Base-by-base conservation (phyloP, 2,329 filamentous ascomycete species). In the Aspergillus latus region DNA sequence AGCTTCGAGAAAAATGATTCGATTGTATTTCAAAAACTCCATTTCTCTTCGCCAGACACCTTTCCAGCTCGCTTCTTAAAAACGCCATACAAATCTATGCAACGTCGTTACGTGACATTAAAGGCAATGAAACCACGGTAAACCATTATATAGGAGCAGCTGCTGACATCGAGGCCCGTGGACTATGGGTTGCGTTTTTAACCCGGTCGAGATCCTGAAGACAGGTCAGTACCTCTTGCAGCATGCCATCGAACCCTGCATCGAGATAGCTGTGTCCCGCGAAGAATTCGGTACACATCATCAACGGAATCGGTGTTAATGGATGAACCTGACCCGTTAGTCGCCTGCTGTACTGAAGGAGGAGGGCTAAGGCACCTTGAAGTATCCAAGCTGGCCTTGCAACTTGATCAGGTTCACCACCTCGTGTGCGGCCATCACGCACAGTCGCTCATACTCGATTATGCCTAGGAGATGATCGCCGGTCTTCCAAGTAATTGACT, bases 221-320 rank as follows among this genome's bases (percentile, higher is more conserved):
- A 46, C 60, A 63, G 9, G 49, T 56, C 16, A 60, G 8, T 13
- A 64, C 34, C 40, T 60, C 62, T 5, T 60, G 59, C 34, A 61
- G 13, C 59, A 63, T 61, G 28, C 52, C 37, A 15, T 64, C 62
- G 15, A 64, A 64, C 5, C 57, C 54, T 2, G 44, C 21, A 4
- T 64, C 60, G 7, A 64, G 59, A 37, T 63, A 63, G n/a, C 39
- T 32, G 29, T 64, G 62, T 1, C 57, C 52, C 1, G 62, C 59
- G 36, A 64, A 54, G 36, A 64, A 64, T 9, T 64, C 62, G 36
- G 49, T 58, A 30, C 62, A 64, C 57, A 64, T 63, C 56, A 58
- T 58, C 13, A 64, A 34, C 1, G 62, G 62, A 4, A 63, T 63
- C 1, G 62, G 60, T 2, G 61, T 63, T n/a, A 64, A 42, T 1